phyloP scores from a whole-genome alignment of 495 filamentous ascomycete genomes.

The Penicillium crystallinum region DNA sequence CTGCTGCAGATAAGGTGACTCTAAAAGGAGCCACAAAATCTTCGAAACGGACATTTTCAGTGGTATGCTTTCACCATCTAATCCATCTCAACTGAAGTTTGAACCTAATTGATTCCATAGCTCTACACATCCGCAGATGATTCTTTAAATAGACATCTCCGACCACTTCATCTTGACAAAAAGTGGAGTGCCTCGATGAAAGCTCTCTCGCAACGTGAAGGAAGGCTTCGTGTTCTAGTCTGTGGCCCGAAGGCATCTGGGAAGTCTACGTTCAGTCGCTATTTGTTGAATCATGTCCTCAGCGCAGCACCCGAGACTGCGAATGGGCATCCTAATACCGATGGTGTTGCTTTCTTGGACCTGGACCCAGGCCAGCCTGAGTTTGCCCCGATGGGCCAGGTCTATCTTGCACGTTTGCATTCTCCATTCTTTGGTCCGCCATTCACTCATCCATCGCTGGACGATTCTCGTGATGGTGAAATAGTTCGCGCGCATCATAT shows the following conservation, averaged over 20 bases:
- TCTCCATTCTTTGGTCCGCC: slow-evolving; percentile 66
- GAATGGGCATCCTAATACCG: slow-evolving; percentile 28
- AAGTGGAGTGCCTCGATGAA: slow-evolving; percentile 55
- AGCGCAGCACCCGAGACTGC: slow-evolving; percentile 41
- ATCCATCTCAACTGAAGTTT: background rate
- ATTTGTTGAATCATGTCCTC: slow-evolving; percentile 72
- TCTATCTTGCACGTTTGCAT: slow-evolving; percentile 63
- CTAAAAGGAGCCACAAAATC: slow-evolving; percentile 21
- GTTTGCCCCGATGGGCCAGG: slow-evolving; percentile 67
- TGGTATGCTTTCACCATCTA: slow-evolving; percentile 28
- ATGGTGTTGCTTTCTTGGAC: slow-evolving; percentile 64
- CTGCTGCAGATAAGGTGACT: slow-evolving; percentile 34
- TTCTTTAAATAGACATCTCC: slow-evolving; percentile 45
- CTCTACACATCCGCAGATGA: slow-evolving; percentile 45
- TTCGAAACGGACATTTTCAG: slow-evolving; percentile 37
- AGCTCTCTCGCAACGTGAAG: slow-evolving; percentile 31
- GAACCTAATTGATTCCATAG: slow-evolving; percentile 22
- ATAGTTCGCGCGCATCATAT: slow-evolving; percentile 66
- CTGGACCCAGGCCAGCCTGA: slow-evolving; percentile 83
- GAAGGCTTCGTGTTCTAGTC: slow-evolving; percentile 48
- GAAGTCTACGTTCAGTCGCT: slow-evolving; percentile 77
- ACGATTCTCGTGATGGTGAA: slow-evolving; percentile 25
- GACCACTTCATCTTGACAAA: slow-evolving; percentile 57
- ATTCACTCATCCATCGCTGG: slow-evolving; percentile 61
- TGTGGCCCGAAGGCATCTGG: slow-evolving; percentile 80